A percentile compares a stretch with the other conserved stretches of the same genome.
phyloP scores from a whole-genome alignment of 352 stramenopile species.

The Globisporangium alternatum region DNA sequence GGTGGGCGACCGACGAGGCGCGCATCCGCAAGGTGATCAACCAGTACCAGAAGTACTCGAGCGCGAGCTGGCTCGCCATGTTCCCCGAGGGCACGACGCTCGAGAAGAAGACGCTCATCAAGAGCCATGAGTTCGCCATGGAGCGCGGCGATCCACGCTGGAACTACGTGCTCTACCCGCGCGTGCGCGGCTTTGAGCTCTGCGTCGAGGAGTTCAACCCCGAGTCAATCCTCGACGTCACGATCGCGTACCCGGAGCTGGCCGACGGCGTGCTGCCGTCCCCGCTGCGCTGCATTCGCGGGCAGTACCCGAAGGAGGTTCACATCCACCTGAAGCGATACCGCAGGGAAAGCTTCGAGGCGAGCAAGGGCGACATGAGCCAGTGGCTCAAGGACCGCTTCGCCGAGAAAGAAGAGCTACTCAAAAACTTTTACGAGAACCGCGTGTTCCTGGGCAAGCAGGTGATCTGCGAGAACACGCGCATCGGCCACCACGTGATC shows the following conservation, averaged over 20 bases:
- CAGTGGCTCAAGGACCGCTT: conserved; percentile 66
- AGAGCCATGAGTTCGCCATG: conserved; percentile 57
- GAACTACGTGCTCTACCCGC: conserved; percentile 69
- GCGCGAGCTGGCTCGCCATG: conserved; percentile 67
- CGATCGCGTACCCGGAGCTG: conserved; percentile 75
- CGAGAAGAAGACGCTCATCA: conserved; percentile 62
- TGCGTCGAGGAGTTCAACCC: conserved; percentile 64
- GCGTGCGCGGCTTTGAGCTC: conserved; percentile 64
- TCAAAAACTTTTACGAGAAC: conserved; percentile 66
- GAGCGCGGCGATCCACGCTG: conserved; percentile 40
- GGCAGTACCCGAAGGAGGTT: conserved; percentile 68
- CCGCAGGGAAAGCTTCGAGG: conserved; percentile 35
- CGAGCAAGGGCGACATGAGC: conserved; percentile 46
- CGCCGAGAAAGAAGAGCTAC: conserved; percentile 67
- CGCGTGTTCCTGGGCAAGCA: conserved; percentile 40
- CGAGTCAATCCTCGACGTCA: conserved; percentile 71
- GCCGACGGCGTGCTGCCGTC: conserved; percentile 63
- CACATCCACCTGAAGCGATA: conserved; percentile 73
- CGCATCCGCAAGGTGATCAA: conserved; percentile 43
- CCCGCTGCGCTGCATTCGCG: conserved; percentile 55
- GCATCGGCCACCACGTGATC: conserved; percentile 27
- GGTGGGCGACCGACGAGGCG: conserved; percentile 62
- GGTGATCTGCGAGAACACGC: conserved; percentile 27
- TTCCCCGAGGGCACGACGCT: conserved; percentile 77
- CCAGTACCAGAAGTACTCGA: conserved; percentile 47